Conservation (phyloP, 306 rosid genomes). For the Benincasa hispida region DNA sequence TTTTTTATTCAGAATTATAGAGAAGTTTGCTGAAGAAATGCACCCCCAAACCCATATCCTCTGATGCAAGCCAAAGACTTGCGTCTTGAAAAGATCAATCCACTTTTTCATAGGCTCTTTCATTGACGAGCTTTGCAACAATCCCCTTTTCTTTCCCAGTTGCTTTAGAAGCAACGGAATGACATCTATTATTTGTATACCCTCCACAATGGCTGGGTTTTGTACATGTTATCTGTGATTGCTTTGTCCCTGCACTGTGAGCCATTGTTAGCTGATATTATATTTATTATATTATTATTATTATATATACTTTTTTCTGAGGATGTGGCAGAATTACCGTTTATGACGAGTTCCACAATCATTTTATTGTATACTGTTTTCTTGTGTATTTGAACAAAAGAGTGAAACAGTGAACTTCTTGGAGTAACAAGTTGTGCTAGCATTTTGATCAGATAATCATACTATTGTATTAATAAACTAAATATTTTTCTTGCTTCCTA, state of each 20-base stretch:
- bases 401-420: background rate
- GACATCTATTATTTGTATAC: background rate
- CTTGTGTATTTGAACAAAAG: background rate
- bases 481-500: conserved; percentile 13
- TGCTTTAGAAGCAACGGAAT: background rate
- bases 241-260: background rate
- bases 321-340: background rate
- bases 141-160: background rate
- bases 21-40: background rate
- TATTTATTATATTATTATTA: no score
- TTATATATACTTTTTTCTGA: background rate
- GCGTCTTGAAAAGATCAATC: background rate
- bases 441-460: background rate
- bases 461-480: background rate
- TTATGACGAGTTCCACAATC: background rate
- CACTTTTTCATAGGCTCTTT: background rate
- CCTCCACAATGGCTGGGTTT: background rate
- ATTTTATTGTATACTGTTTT: background rate
- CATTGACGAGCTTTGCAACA: background rate
- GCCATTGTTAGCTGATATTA: no score
- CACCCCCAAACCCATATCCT: background rate
- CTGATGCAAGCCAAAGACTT: background rate
- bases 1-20: background rate
- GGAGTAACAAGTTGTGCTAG: background rate
- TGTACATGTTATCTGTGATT: background rate